A percentile compares a stretch with the other conserved stretches of the same genome.
phyloP scores from a whole-genome alignment of 1,284 basidiomycete species.

The Ganoderma sinense region DNA sequence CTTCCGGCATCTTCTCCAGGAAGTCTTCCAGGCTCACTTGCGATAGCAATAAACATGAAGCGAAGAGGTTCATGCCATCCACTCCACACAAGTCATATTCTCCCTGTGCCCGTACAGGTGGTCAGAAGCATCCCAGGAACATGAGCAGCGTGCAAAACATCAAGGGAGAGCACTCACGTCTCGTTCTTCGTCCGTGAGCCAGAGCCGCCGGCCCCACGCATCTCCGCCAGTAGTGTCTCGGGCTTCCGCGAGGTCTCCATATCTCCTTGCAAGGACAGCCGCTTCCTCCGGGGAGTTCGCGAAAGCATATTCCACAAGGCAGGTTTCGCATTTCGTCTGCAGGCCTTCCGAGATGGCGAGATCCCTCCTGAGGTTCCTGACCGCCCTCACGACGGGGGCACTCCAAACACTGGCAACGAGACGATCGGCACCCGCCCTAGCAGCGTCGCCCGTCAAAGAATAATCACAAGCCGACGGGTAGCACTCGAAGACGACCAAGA shows the following conservation, averaged over 20 bases:
- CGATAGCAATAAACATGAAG: slow-evolving; percentile 65
- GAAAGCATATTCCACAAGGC: slow-evolving; percentile 61
- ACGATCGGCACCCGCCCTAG: slow-evolving; percentile 39
- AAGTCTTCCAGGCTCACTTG: slow-evolving; percentile 63
- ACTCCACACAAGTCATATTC: slow-evolving; percentile 60
- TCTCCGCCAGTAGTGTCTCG: slow-evolving; percentile 49
- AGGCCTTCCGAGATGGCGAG: slow-evolving; percentile 66
- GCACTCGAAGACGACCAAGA: slow-evolving; percentile 72
- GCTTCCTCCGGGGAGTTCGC: slow-evolving; percentile 64
- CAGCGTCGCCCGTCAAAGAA: slow-evolving; percentile 14
- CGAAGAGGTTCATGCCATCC: slow-evolving; percentile 72
- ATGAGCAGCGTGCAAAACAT: not conserved
- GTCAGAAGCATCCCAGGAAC: not conserved
- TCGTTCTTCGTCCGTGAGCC: slow-evolving; percentile 62
- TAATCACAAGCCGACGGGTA: slow-evolving; percentile 56
- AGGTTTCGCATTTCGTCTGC: slow-evolving; percentile 50
- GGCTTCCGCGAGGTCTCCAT: slow-evolving; percentile 61
- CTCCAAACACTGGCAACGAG: slow-evolving; percentile 51
- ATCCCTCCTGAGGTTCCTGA: slow-evolving; percentile 68
- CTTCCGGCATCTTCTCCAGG: slow-evolving; percentile 56
- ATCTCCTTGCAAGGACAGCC: slow-evolving; percentile 58
- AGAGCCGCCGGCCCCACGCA: slow-evolving; percentile 66
- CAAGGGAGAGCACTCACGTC: slow-evolving; percentile 44
- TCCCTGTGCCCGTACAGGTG: slow-evolving; percentile 46
- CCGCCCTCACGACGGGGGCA: slow-evolving; percentile 67